Conservation (phyloP, 2,329 filamentous ascomycete species). For the Fusarium luffae region DNA sequence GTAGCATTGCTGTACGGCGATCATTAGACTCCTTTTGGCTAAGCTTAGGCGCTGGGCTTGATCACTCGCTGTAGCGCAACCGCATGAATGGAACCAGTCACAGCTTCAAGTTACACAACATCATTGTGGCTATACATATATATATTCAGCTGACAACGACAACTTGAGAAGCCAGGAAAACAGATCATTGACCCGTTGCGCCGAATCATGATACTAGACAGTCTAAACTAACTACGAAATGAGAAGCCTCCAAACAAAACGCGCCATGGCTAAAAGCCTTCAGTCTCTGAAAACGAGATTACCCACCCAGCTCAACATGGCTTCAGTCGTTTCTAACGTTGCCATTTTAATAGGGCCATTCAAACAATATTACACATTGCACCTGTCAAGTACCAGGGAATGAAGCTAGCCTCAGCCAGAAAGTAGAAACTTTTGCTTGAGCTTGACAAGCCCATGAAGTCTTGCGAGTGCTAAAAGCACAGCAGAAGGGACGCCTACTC, state of each 20-base stretch:
- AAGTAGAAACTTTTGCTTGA: constrained; percentile 42
- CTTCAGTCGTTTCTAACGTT: constrained; percentile 37
- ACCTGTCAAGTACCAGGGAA: constrained; percentile 38
- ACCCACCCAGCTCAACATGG: constrained; percentile 31
- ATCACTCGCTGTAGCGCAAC: background rate
- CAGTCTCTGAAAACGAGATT: constrained; percentile 38
- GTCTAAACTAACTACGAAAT: constrained; percentile 47
- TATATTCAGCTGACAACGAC: background rate
- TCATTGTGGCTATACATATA: constrained; percentile 13
- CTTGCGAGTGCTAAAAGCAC: constrained; percentile 17
- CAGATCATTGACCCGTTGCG: constrained; percentile 37
- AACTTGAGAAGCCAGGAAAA: constrained; percentile 13
- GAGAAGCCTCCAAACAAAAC: constrained; percentile 43
- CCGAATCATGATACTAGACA: constrained; percentile 43
- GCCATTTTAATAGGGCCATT: constrained; percentile 36
- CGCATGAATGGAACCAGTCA: constrained; percentile 28
- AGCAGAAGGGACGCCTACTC: constrained; percentile 63
- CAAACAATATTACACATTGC: constrained; percentile 41
- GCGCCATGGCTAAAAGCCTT: constrained; percentile 40
- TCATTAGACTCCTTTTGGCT: constrained; percentile 6
- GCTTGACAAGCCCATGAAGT: constrained; percentile 25
- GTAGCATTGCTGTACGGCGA: background rate
- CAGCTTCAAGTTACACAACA: constrained; percentile 14
- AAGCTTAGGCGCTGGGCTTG: constrained; percentile 12
- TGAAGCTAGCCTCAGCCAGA: constrained; percentile 37